phyloP scores from a whole-genome alignment of 1,284 basidiomycete genomes.

The Cryptococcus sp. region DNA sequence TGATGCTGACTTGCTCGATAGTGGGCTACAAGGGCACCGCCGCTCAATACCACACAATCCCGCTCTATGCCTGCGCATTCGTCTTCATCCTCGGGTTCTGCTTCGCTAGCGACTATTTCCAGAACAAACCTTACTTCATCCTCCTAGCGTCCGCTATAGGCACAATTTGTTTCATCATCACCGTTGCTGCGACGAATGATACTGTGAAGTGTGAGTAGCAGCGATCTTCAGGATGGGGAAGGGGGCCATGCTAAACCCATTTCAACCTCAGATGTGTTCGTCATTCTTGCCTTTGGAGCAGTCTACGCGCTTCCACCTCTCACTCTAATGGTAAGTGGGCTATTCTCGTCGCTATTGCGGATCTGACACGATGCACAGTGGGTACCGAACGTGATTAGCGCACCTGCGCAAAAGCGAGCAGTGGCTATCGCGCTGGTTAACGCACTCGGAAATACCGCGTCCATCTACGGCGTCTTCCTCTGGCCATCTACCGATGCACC shows the following conservation, averaged over 20 bases:
- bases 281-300: conserved; percentile 56
- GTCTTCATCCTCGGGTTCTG: conserved; percentile 53
- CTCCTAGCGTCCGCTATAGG: conserved; percentile 40
- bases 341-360: too few relatives aligned
- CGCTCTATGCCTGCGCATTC: conserved; percentile 52
- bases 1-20: conserved; percentile 3
- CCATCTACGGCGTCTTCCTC: conserved; percentile 57
- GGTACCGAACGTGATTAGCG: conserved; percentile 49
- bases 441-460: conserved; percentile 46
- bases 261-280: conserved; percentile 46
- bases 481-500: conserved; percentile 54
- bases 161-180: conserved; percentile 53
- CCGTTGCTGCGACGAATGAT: conserved; percentile 45
- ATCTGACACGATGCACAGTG: conserved; percentile 32
- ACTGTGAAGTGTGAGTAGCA: conserved; percentile 46
- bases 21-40: conserved; percentile 52
- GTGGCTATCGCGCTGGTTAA: conserved; percentile 54
- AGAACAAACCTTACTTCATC: conserved; percentile 54
- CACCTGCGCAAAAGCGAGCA: conserved; percentile 53
- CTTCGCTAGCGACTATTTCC: conserved; percentile 52
- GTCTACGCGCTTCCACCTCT: conserved; percentile 56
- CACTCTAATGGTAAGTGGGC: conserved; percentile 11
- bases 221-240: too few relatives aligned
- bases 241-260: background rate
- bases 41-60: conserved; percentile 57